phyloP scores from a whole-genome alignment of 805 yeast genomes.

The Zygosaccharomyces gambellarensis region DNA sequence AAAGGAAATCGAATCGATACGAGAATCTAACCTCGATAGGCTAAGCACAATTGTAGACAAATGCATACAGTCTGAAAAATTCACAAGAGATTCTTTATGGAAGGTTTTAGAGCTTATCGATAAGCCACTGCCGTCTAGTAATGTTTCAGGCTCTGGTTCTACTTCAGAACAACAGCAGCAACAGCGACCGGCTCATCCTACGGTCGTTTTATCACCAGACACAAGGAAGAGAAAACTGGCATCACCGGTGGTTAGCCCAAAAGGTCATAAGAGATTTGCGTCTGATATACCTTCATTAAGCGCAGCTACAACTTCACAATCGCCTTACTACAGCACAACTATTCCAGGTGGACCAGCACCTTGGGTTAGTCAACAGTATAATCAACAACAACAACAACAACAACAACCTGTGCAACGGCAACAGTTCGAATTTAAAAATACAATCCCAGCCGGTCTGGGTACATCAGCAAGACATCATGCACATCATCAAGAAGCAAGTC shows the following conservation, averaged over 20 bases:
- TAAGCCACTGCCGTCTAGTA: slow-evolving; percentile 5
- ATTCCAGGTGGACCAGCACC: slow-evolving; percentile 7
- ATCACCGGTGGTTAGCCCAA: slow-evolving; percentile 18
- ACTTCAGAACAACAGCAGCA: background rate
- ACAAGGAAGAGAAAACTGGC: slow-evolving; percentile 7
- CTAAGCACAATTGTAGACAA: slow-evolving; percentile 19
- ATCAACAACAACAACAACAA: slow-evolving; percentile 7
- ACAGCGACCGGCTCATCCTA: background rate
- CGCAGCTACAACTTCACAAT: slow-evolving; percentile 3
- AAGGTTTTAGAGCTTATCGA: slow-evolving; percentile 12
- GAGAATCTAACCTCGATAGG: slow-evolving; percentile 19
- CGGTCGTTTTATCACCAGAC: slow-evolving; percentile 2
- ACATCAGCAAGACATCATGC: slow-evolving; percentile 6
- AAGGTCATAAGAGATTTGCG: slow-evolving; percentile 13
- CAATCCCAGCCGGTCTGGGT: slow-evolving; percentile 16
- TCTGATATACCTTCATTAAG: slow-evolving; percentile 16
- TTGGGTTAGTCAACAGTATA: slow-evolving; percentile 12
- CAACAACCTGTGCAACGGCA: slow-evolving; percentile 8
- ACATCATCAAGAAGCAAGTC: slow-evolving; percentile 2
- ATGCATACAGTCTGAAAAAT: slow-evolving; percentile 16
- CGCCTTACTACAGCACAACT: background rate
- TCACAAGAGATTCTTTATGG: slow-evolving; percentile 15
- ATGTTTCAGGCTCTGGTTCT: background rate
- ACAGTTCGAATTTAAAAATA: slow-evolving; percentile 6
- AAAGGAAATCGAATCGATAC: slow-evolving; percentile 19